A percentile compares a stretch with the other conserved stretches of the same genome.
phyloP scores from a whole-genome alignment of 331 rosid genomes.

The Saraca asoca region DNA sequence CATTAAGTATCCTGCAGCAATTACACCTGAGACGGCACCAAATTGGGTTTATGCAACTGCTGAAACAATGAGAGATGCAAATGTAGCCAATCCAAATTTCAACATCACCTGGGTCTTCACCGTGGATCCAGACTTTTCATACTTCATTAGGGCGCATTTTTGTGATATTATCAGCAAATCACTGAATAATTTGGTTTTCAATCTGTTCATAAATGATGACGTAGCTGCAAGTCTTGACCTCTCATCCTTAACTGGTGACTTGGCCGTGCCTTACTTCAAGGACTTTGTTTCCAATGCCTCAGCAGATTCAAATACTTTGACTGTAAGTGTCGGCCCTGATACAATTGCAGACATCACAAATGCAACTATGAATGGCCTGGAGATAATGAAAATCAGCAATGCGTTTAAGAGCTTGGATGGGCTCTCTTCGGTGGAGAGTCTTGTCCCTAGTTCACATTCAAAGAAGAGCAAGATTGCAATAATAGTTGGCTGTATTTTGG shows the following conservation, averaged over 20 bases:
- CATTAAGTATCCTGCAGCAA: conserved; percentile 54
- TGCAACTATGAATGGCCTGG: conserved; percentile 61
- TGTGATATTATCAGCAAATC: conserved; percentile 72
- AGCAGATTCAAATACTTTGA: conserved; percentile 45
- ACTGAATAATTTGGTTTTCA: conserved; percentile 62
- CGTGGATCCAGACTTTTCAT: conserved; percentile 68
- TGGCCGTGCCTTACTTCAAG: conserved; percentile 58
- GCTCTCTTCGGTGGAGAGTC: conserved; percentile 42
- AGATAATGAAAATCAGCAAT: conserved; percentile 68
- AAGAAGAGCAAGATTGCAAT: conserved; percentile 43
- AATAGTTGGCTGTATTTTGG: conserved; percentile 49
- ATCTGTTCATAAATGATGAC: conserved; percentile 60
- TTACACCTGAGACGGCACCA: conserved; percentile 79
- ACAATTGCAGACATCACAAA: conserved; percentile 45
- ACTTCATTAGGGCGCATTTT: conserved; percentile 68
- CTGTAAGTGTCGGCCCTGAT: conserved; percentile 82
- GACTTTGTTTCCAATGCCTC: conserved; percentile 62
- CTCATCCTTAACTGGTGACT: conserved; percentile 51
- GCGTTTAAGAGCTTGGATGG: conserved; percentile 38
- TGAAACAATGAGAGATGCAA: conserved; percentile 80
- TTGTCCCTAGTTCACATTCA: conserved; percentile 47
- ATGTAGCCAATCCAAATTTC: conserved; percentile 70
- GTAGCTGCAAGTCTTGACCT: conserved; percentile 61
- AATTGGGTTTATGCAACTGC: conserved; percentile 92
- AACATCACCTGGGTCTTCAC: conserved; percentile 88